Evolutionary conservation across 1,139 yeast species (phyloP).

Genomic region (Sugiyamaella paludigena): DNA sequence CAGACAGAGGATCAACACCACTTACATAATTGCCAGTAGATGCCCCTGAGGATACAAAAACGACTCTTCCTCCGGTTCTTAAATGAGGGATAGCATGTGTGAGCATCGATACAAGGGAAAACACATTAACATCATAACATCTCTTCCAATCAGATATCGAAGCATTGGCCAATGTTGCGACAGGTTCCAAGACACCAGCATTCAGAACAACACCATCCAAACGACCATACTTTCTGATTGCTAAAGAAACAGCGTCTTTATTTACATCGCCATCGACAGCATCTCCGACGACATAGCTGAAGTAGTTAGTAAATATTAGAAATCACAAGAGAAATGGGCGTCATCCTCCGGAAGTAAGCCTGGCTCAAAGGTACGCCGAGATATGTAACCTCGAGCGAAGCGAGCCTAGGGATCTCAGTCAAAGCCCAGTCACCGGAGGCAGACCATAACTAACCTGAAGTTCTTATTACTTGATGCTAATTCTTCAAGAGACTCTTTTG

Average conservation of each 20-base stretch:
- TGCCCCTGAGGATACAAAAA: conserved; percentile 88
- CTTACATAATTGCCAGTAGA: conserved; percentile 51
- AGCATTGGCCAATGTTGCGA: conserved; percentile 52
- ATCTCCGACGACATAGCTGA: conserved; percentile 55
- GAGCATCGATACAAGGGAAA: conserved; percentile 62
- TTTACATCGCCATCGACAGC: conserved; percentile 47
- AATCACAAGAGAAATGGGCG: background rate
- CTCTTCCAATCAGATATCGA: conserved; percentile 57
- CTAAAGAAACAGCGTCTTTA: conserved; percentile 45
- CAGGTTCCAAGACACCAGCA: conserved; percentile 88
- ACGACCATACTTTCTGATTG: conserved; percentile 54
- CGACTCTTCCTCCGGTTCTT: conserved; percentile 55
- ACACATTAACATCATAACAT: conserved; percentile 73
- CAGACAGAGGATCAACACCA: background rate
- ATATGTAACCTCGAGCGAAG: no score
- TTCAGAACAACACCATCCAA: conserved; percentile 74
- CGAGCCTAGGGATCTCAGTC: no score
- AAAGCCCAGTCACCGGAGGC: no score
- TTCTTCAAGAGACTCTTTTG: conserved; percentile 47
- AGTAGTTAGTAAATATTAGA: background rate
- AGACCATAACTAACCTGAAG: conserved; percentile 44
- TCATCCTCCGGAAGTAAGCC: no score
- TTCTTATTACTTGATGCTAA: conserved; percentile 38
- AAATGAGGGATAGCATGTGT: conserved; percentile 53
- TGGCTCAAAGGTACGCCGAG: no score